Evolutionary conservation across 1,284 basidiomycete genomes (phyloP).

Genomic region (Tetrapyrgos nigripes): DNA sequence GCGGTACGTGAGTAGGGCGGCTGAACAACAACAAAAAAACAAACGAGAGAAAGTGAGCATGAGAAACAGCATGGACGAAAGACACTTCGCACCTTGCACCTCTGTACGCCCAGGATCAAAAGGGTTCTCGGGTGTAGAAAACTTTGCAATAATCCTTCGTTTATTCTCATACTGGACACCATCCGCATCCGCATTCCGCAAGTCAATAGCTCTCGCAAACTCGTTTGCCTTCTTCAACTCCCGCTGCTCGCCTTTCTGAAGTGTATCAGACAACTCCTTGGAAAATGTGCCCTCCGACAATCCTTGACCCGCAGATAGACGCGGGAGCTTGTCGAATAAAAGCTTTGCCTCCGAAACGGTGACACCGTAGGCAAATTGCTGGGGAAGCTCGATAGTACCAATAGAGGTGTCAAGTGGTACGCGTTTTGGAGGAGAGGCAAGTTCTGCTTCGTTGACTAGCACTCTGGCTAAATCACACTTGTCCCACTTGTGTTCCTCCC

Average conservation of each 20-base stretch:
- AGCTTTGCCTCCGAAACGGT: constrained; percentile 56
- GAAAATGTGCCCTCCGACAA: not conserved
- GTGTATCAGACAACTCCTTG: constrained; percentile 17
- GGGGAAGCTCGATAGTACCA: constrained; percentile 50
- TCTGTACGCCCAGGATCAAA: constrained; percentile 84
- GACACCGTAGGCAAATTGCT: constrained; percentile 67
- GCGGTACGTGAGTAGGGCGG: constrained; percentile 85
- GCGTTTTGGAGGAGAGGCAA: constrained; percentile 41
- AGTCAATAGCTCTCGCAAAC: constrained; percentile 79
- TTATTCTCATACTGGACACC: constrained; percentile 90
- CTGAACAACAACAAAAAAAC: too few species aligned
- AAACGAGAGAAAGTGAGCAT: constrained; percentile 11
- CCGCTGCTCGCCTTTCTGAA: constrained; percentile 26
- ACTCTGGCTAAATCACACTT: constrained; percentile 67
- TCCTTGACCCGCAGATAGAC: constrained; percentile 42
- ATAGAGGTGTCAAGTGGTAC: constrained; percentile 26
- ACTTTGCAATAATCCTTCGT: constrained; percentile 78
- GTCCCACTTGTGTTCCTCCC: constrained; percentile 69
- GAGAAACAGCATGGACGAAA: not conserved
- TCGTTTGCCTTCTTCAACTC: constrained; percentile 68
- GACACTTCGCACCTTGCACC: constrained; percentile 76
- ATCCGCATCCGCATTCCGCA: constrained; percentile 85
- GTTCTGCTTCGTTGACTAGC: constrained; percentile 61
- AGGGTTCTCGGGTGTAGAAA: constrained; percentile 75
- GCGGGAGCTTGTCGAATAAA: constrained; percentile 67